Evolutionary conservation across 2,329 filamentous ascomycete species (phyloP).

Genomic region (Hymenoscyphus fructigenus): DNA sequence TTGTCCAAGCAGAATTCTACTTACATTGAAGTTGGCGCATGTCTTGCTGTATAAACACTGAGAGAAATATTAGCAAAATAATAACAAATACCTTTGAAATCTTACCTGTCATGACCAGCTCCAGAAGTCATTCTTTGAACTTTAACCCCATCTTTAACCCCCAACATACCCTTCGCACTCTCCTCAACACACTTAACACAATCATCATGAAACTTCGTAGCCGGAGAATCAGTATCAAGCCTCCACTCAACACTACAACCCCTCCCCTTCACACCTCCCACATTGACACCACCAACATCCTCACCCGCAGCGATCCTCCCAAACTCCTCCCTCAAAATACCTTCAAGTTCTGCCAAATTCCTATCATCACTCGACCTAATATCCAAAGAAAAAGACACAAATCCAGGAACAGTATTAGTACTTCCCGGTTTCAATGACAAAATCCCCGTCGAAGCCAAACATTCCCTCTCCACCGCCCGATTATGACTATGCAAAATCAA

Average conservation of each 20-base stretch:
- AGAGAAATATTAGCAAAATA: conserved; percentile 26
- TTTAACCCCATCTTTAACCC: conserved; percentile 46
- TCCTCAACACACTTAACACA: conserved; percentile 65
- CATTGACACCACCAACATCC: conserved; percentile 48
- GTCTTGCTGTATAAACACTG: conserved; percentile 59
- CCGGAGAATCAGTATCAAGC: conserved; percentile 61
- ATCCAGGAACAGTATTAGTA: conserved; percentile 72
- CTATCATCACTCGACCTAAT: conserved; percentile 59
- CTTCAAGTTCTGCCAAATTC: conserved; percentile 57
- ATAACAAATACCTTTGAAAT: conserved; percentile 36
- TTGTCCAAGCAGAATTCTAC: conserved; percentile 4
- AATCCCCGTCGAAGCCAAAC: conserved; percentile 66
- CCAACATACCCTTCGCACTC: conserved; percentile 57
- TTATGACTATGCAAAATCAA: conserved; percentile 67
- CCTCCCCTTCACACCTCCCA: conserved; percentile 45
- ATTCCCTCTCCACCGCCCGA: conserved; percentile 57
- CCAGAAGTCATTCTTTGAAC: conserved; percentile 57
- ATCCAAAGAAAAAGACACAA: conserved; percentile 67
- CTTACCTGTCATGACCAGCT: conserved; percentile 58
- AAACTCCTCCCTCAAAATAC: conserved; percentile 57
- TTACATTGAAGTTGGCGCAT: conserved; percentile 60
- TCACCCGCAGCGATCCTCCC: conserved; percentile 57
- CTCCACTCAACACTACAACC: conserved; percentile 56
- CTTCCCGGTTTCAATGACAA: conserved; percentile 64
- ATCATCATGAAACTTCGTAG: conserved; percentile 63